Evolutionary conservation across 805 yeast genomes (phyloP).

Genomic region (Metschnikowia reukaufii): DNA sequence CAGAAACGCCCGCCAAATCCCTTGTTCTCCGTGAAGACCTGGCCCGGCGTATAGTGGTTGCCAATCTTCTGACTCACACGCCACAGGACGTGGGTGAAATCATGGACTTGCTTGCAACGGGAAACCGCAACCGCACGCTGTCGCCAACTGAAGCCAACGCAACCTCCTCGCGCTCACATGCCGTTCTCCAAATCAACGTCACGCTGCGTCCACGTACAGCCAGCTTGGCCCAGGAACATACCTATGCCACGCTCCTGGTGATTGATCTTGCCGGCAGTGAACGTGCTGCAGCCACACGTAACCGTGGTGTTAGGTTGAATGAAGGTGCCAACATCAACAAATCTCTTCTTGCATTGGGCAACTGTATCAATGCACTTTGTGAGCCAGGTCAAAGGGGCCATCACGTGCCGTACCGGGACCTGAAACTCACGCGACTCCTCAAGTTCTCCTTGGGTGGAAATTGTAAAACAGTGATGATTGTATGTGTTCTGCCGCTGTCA

Average conservation of each 20-base stretch:
- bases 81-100: slow-evolving; percentile 69
- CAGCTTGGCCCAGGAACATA: slow-evolving; percentile 64
- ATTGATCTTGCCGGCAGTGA: slow-evolving; percentile 96
- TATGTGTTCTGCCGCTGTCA: slow-evolving; percentile 85
- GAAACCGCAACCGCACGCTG: slow-evolving; percentile 74
- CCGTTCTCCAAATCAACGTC: slow-evolving; percentile 81
- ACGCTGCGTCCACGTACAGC: slow-evolving; percentile 59
- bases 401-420: slow-evolving; percentile 90
- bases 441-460: slow-evolving; percentile 92
- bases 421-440: slow-evolving; percentile 81
- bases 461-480: slow-evolving; percentile 95
- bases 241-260: slow-evolving; percentile 77
- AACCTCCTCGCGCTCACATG: slow-evolving; percentile 90
- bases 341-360: slow-evolving; percentile 85
- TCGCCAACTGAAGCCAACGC: slow-evolving; percentile 91
- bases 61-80: slow-evolving; percentile 63
- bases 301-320: slow-evolving; percentile 73
- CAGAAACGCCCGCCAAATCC: slow-evolving; percentile 46
- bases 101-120: slow-evolving; percentile 71
- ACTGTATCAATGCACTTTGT: slow-evolving; percentile 90
- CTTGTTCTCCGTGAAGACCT: slow-evolving; percentile 72
- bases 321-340: slow-evolving; percentile 95
- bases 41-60: slow-evolving; percentile 61
- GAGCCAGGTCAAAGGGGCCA: slow-evolving; percentile 60
- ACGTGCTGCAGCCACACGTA: slow-evolving; percentile 85